Percentiles rank a stretch among this genome's conserved stretches.
phyloP scores from a whole-genome alignment of 495 filamentous ascomycete species.

The Penicillium taxi region DNA sequence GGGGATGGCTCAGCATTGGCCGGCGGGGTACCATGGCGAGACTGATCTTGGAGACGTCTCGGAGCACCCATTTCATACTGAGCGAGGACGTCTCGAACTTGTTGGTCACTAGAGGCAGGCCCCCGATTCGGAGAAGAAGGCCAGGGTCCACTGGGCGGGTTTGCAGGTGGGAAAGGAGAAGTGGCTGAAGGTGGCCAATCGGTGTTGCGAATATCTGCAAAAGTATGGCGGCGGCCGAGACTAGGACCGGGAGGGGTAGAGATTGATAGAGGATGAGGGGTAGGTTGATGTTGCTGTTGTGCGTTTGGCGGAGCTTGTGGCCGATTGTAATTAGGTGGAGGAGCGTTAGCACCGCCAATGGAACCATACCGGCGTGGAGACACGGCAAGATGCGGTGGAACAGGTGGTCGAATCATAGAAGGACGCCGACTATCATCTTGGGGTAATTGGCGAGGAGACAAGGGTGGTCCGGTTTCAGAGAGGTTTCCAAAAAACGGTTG shows the following conservation, averaged over 20 bases:
- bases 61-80: slow-evolving; percentile 69
- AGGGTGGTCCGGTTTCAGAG: slow-evolving; percentile 61
- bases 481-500: slow-evolving; percentile 68
- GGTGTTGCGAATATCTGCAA: slow-evolving; percentile 86
- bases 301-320: slow-evolving; percentile 63
- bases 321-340: slow-evolving; percentile 58
- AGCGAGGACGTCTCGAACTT: slow-evolving; percentile 72
- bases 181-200: slow-evolving; percentile 67
- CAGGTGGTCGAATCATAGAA: slow-evolving; percentile 59
- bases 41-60: slow-evolving; percentile 46
- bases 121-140: slow-evolving; percentile 73
- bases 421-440: slow-evolving; percentile 75
- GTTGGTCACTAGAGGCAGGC: slow-evolving; percentile 62
- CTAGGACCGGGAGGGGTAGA: slow-evolving; percentile 65
- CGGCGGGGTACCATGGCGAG: slow-evolving; percentile 68
- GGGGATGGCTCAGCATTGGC: slow-evolving; percentile 43
- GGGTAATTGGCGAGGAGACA: slow-evolving; percentile 87
- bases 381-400: slow-evolving; percentile 67
- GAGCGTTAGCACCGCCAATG: slow-evolving; percentile 65
- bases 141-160: slow-evolving; percentile 54
- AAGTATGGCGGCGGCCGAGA: slow-evolving; percentile 81
- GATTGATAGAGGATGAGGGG: slow-evolving; percentile 69
- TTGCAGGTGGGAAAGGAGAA: slow-evolving; percentile 53
- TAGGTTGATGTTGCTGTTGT: slow-evolving; percentile 54
- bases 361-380: slow-evolving; percentile 80